Evolutionary conservation across 176 grass and related monocot species (phyloP).

Genomic region (Aegilops tauschii): DNA sequence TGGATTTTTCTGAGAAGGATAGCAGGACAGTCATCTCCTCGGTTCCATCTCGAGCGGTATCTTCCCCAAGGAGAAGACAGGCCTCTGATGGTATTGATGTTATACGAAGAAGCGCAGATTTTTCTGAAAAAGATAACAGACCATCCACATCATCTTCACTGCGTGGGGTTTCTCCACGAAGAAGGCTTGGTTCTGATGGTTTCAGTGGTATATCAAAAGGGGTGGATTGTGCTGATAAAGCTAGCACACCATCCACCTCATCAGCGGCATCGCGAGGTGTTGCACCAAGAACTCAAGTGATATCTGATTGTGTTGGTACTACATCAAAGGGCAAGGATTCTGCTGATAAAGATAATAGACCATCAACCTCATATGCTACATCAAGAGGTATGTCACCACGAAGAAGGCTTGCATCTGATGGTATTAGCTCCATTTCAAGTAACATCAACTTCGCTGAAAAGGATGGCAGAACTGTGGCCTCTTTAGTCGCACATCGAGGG

Average conservation of each 20-base stretch:
- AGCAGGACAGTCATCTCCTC: slow-evolving; percentile 30
- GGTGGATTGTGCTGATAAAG: slow-evolving; percentile 28
- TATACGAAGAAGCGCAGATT: slow-evolving; percentile 21
- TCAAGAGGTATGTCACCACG: slow-evolving; percentile 42
- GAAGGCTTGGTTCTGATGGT: slow-evolving; percentile 44
- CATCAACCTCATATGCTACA: slow-evolving; percentile 42
- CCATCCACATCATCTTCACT: slow-evolving; percentile 34
- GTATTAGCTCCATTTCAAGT: slow-evolving; percentile 30
- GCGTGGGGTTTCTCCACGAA: slow-evolving; percentile 47
- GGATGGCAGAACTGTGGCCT: slow-evolving; percentile 23
- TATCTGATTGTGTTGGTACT: slow-evolving; percentile 25
- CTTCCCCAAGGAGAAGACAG: slow-evolving; percentile 52
- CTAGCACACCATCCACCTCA: slow-evolving; percentile 21
- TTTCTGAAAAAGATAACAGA: slow-evolving; percentile 46
- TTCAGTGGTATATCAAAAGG: slow-evolving; percentile 35
- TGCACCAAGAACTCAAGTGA: slow-evolving; percentile 28
- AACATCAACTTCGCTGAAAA: slow-evolving; percentile 34
- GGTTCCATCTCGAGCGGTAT: slow-evolving; percentile 27
- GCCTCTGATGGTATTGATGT: slow-evolving; percentile 41
- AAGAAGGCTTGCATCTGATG: slow-evolving; percentile 39
- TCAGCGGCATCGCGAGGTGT: slow-evolving; percentile 25
- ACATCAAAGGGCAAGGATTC: slow-evolving; percentile 25
- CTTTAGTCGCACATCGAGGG: slow-evolving; percentile 33
- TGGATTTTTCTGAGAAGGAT: slow-evolving; percentile 39
- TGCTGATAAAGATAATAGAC: slow-evolving; percentile 38